Base-by-base conservation (phyloP, 371 early-diverging fungal genomes). In the Mucor irregularis region DNA sequence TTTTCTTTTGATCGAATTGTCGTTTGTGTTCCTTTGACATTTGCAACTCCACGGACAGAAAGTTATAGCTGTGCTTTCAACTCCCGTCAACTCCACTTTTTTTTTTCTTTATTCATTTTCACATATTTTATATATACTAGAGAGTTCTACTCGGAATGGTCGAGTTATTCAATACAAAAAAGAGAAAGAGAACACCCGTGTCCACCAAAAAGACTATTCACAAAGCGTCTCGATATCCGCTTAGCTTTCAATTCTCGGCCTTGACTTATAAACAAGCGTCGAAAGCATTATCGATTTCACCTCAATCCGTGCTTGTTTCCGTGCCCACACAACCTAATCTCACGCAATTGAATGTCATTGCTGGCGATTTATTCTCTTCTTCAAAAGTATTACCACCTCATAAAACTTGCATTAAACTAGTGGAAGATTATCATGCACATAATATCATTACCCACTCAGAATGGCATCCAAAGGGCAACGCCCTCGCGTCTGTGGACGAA, bases 381-480 rank as follows among this genome's bases (percentile, higher is more conserved):
- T 10, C 61, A 72, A 46, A n/a, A 25, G n/a, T n/a, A n/a, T n/a
- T n/a, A 3, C 21, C 52, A 21, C 26, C 65, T 10, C 56, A 55
- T 34, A 76, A 73, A 39, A 40, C 50, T 5, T 58, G 61, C 13
- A 45, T 78, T 24, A 53, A 58, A 17, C 21, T 70, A 33, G 66
- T 73, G 28, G 61, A 75, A 52, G 39, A 69, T 11, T 62, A 63
- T 26, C 79, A 78, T 28, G 61, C 68, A 33, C 69, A 71, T 13
- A 43, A 70, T 49, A 61, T 65, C 11, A 69, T 78, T 29, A 73
- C 74, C 1, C 79, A 78, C 45, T 40, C 73, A 14, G 42, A 71
- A 34, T 78, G 79, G 79, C 62, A 75, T 56, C 70, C 66, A 56
- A 67, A 70, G 16, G 79, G 79, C 8, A 71, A 69, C 9, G 44